Evolutionary conservation across 192 early-diverging fungal genomes (phyloP).

Genomic region (Hyaloraphidium curvatum): DNA sequence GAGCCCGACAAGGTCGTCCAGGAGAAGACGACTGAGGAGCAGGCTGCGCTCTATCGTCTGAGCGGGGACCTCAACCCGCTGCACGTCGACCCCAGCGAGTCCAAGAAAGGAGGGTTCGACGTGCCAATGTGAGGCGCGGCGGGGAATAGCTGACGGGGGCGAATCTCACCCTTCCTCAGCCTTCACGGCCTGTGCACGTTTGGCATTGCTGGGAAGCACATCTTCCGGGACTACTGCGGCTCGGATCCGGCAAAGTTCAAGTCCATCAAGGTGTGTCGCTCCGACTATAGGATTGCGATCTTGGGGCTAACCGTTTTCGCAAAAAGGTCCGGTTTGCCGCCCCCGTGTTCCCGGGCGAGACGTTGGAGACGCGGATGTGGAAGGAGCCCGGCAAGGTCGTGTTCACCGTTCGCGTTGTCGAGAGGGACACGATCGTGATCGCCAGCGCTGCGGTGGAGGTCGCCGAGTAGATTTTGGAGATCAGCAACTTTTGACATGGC

Average conservation of each 20-base stretch:
- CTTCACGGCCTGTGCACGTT: constrained; percentile 90
- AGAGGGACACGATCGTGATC: constrained; percentile 77
- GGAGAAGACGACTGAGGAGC: constrained; percentile 77
- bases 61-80: constrained; percentile 93
- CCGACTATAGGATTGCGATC: constrained; percentile 11
- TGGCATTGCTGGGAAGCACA: constrained; percentile 79
- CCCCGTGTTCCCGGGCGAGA: constrained; percentile 90
- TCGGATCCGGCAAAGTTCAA: constrained; percentile 46
- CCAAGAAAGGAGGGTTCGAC: constrained; percentile 83
- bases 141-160: no score
- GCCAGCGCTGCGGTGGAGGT: constrained; percentile 84
- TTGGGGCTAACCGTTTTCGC: constrained; percentile 1
- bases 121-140: no score
- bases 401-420: constrained; percentile 86
- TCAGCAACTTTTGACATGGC: no score
- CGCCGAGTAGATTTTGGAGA: no score
- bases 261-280: constrained; percentile 59
- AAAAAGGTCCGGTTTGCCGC: constrained; percentile 44
- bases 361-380: constrained; percentile 96
- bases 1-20: constrained; percentile 60
- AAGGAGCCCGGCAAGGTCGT: constrained; percentile 68
- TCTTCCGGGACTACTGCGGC: constrained; percentile 56
- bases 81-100: constrained; percentile 93
- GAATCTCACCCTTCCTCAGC: no score
- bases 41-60: constrained; percentile 90